Conservation (phyloP, 1,284 basidiomycete species). For the Gomphus sp. region DNA sequence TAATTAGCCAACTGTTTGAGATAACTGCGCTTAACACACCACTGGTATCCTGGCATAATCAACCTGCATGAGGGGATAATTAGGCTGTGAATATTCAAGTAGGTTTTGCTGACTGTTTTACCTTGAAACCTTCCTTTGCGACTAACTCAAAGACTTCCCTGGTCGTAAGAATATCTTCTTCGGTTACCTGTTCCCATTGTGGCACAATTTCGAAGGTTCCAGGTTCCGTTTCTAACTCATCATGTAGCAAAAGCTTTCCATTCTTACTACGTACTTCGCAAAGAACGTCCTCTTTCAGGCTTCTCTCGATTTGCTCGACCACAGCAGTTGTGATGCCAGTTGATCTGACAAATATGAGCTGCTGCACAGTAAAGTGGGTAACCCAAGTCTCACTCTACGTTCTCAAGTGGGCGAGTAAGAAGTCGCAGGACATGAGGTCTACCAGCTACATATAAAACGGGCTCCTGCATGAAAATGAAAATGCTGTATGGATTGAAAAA, state of each 20-base stretch:
- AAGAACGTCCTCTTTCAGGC: slow-evolving; percentile 86
- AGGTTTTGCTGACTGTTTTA: slow-evolving; percentile 16
- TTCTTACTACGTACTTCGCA: slow-evolving; percentile 65
- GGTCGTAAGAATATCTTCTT: slow-evolving; percentile 90
- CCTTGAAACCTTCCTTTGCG: slow-evolving; percentile 69
- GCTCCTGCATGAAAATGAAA: slow-evolving; percentile 50
- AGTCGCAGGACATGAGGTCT: slow-evolving; percentile 92
- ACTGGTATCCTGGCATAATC: slow-evolving; percentile 85
- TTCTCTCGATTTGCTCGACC: slow-evolving; percentile 90
- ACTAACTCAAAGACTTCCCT: slow-evolving; percentile 75
- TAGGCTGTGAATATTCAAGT: not conserved
- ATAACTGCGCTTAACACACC: slow-evolving; percentile 28
- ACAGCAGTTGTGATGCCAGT: slow-evolving; percentile 90
- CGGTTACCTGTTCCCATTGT: slow-evolving; percentile 79
- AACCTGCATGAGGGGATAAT: slow-evolving; percentile 38
- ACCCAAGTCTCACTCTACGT: slow-evolving; percentile 67
- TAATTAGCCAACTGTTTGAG: not conserved
- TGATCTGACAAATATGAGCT: slow-evolving; percentile 41
- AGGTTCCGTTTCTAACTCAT: slow-evolving; percentile 90
- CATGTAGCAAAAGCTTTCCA: slow-evolving; percentile 86
- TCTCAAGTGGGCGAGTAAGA: slow-evolving; percentile 81
- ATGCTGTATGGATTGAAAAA: not conserved
- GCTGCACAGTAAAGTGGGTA: slow-evolving; percentile 4
- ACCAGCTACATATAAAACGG: slow-evolving; percentile 87
- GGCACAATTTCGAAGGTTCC: slow-evolving; percentile 86